A percentile compares a stretch with the other conserved stretches of the same genome.
phyloP scores from a whole-genome alignment of 345 rosid species.

The Euphorbia pulcherrima region DNA sequence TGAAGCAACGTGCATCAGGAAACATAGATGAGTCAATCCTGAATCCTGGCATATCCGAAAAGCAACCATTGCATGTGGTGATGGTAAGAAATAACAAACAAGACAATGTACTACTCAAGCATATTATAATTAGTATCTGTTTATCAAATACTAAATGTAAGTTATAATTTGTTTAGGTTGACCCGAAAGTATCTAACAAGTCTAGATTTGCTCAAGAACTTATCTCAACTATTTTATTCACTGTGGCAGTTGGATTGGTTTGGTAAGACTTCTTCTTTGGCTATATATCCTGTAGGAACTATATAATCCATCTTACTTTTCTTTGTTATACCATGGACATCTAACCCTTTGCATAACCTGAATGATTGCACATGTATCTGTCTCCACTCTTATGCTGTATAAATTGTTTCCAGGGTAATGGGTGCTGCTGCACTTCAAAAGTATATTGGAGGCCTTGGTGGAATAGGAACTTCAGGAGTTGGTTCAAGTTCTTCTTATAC shows the following conservation, averaged over 20 bases:
- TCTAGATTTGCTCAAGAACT: constrained; percentile 89
- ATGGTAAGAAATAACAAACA: constrained; percentile 51
- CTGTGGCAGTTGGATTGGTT: constrained; percentile 73
- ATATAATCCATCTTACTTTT: not conserved
- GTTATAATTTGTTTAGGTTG: constrained; percentile 49
- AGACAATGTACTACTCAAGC: not conserved
- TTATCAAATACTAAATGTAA: not conserved
- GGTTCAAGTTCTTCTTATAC: constrained; percentile 94
- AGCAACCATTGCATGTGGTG: constrained; percentile 89
- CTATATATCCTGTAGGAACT: not conserved
- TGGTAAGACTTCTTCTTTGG: constrained; percentile 50
- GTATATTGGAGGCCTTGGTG: constrained; percentile 90
- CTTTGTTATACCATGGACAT: not conserved
- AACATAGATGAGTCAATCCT: constrained; percentile 61
- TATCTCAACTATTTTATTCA: constrained; percentile 80
- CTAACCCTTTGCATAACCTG: constrained; percentile 7
- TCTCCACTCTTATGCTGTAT: constrained; percentile 19
- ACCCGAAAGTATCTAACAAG: constrained; percentile 73
- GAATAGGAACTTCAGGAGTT: constrained; percentile 94
- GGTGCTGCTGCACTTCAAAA: constrained; percentile 96
- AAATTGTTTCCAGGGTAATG: constrained; percentile 61
- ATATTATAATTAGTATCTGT: not conserved
- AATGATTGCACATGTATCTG: constrained; percentile 12
- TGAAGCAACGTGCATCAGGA: constrained; percentile 85
- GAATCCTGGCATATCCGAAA: constrained; percentile 84